Conservation (phyloP, 345 rosid genomes). For the Limnanthes douglasii region DNA sequence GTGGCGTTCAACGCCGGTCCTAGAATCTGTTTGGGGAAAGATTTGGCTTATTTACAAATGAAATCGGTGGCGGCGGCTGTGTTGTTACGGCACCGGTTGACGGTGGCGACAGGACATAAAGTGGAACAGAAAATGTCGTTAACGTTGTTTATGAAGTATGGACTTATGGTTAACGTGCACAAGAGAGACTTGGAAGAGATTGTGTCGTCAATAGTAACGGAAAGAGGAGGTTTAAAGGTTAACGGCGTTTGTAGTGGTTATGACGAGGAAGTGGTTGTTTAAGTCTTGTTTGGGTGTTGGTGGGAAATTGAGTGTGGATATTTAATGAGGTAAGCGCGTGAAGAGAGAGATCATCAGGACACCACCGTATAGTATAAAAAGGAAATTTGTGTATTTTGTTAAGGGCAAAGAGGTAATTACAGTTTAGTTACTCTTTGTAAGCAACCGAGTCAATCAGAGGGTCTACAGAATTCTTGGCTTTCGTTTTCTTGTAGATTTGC, state of each 20-base stretch:
- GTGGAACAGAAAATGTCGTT: conserved; percentile 98
- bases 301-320: conserved; percentile 8
- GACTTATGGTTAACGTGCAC: conserved; percentile 53
- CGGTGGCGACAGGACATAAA: conserved; percentile 53
- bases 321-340: too few species aligned
- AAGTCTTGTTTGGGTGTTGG: too few species aligned
- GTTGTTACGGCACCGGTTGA: conserved; percentile 49
- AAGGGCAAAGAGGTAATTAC: too few species aligned
- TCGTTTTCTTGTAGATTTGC: too few species aligned
- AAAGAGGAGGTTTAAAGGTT: conserved; percentile 3
- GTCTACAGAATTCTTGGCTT: too few species aligned
- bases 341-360: too few species aligned
- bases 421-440: too few species aligned
- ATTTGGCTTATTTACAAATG: conserved; percentile 83
- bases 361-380: too few species aligned
- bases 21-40: conserved; percentile 74
- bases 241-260: conserved; percentile 13
- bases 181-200: conserved; percentile 36
- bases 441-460: too few species aligned
- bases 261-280: conserved; percentile 24
- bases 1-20: conserved; percentile 96
- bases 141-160: conserved; percentile 81
- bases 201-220: conserved; percentile 15
- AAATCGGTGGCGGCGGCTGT: conserved; percentile 77
- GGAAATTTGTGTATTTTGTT: too few species aligned